Evolutionary conservation across 2,329 filamentous ascomycete genomes (phyloP).

Genomic region (Neopestalotiopsis clavispora): DNA sequence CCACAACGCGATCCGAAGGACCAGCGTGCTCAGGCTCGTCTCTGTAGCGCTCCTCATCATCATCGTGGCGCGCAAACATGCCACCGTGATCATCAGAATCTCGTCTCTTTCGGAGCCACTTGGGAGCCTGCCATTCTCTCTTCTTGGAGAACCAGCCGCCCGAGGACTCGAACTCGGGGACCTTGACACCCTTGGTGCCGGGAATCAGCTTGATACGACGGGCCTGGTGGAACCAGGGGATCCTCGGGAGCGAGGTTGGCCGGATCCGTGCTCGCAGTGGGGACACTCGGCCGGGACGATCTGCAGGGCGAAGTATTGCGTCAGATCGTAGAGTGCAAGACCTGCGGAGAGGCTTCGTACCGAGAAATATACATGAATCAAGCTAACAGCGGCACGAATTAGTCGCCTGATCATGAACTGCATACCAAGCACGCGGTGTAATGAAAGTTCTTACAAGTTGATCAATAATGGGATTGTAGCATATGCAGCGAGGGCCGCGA

Average conservation of each 20-base stretch:
- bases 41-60: constrained; percentile 21
- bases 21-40: constrained; percentile 22
- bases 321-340: constrained; percentile 42
- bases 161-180: constrained; percentile 20
- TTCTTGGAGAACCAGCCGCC: constrained; percentile 5
- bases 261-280: constrained; percentile 44
- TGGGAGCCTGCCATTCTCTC: constrained; percentile 1
- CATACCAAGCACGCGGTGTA: not conserved
- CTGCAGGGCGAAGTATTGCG: constrained; percentile 45
- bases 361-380: constrained; percentile 43
- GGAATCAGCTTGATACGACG: constrained; percentile 25
- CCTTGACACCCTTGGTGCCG: constrained; percentile 32
- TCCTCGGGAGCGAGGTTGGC: constrained; percentile 29
- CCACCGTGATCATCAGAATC: not conserved
- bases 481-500: constrained; percentile 48
- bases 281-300: constrained; percentile 45
- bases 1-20: constrained; percentile 18
- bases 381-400: constrained; percentile 27
- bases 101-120: not conserved
- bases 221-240: constrained; percentile 28
- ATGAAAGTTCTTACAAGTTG: constrained; percentile 42
- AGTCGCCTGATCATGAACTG: not conserved
- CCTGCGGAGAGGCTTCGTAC: constrained; percentile 44
- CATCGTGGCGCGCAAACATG: constrained; percentile 14
- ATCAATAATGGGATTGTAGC: constrained; percentile 46